Evolutionary conservation across 345 rosid genomes (phyloP), one percentile per base, ranked within the genome.

Genomic region (Camelina sativa): DNA sequence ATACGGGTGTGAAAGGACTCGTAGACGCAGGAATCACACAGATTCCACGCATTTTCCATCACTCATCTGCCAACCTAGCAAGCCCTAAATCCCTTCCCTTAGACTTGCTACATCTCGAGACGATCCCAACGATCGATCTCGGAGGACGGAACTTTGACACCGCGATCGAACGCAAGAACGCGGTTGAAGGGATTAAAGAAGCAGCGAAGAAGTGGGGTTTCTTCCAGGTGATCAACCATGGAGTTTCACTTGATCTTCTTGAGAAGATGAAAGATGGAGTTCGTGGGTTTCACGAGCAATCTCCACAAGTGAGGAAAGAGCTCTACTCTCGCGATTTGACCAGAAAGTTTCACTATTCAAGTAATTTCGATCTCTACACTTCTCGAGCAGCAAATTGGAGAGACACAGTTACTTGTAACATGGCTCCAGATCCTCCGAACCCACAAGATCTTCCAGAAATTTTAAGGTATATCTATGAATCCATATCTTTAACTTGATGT

Each of bases 121-220:
- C 19, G 19, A 46, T 46, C 51, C 51, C 51, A 46, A 46, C 51
- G 51, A 46, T 46, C 3, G 20, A 46, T 46, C 19, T 46, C 19
- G 51, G 19, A n/a, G 51, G 20, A 46, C 3, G 20, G 19, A 7
- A 0, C 19, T n/a, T 46, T 2, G 3, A 46, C 4, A 12, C 16
- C 19, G 3, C 9, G 51, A 46, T n/a, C 9, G 12, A 46, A 8
- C 20, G 51, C 9, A n/a, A 46, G 19, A n/a, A 46, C 51, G 51
- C 8, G 19, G n/a, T 46, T 7, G 51, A 46, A n/a, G 7, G 3
- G 51, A 46, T 46, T 0, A n/a, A 46, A 46, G 51, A 46, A 46
- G 51, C 51, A n/a, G 51, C 51, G n/a, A 19, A 2, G 51, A 46
- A 46, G 51, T 46, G 51, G 51, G 51, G 51, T 46, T 46, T 46